These are phyloP conservation scores for Xylariaceae sp. DNA, from an alignment of 2,329 filamentous ascomycete species.

Conservation along the genomic window DNA sequence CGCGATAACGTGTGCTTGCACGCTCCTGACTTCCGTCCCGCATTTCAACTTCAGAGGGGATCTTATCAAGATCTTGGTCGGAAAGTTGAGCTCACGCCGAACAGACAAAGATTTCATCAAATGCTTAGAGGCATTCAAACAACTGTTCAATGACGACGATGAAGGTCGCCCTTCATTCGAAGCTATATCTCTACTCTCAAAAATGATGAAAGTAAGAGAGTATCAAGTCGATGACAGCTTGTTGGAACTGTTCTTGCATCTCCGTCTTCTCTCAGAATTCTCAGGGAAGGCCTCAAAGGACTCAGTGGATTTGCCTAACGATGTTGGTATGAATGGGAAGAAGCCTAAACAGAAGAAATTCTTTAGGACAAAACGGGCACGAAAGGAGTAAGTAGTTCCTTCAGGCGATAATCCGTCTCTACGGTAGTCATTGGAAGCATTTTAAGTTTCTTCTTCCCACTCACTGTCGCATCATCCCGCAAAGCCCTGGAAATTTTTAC, in stretches of 20 bases:
- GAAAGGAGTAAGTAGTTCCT: constrained; percentile 59
- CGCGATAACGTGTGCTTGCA: constrained; percentile 85
- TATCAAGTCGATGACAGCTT: constrained; percentile 85
- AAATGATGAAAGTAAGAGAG: constrained; percentile 92
- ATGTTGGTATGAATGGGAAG: constrained; percentile 50
- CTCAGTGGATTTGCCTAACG: constrained; percentile 66
- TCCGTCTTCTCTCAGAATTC: constrained; percentile 88
- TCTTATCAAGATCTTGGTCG: constrained; percentile 83
- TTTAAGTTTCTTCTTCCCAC: not conserved
- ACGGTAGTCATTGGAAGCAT: not conserved
- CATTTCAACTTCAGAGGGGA: constrained; percentile 98
- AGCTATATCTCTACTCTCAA: constrained; percentile 80
- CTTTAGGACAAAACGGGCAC: constrained; percentile 86
- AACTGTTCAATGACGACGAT: constrained; percentile 83
- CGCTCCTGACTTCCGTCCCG: constrained; percentile 78
- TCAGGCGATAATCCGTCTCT: not conserved
- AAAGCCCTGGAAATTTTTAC: not conserved
- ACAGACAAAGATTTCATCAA: constrained; percentile 78
- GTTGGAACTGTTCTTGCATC: constrained; percentile 87
- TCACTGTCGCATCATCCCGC: not conserved
- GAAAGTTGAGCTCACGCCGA: constrained; percentile 76
- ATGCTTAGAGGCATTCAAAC: constrained; percentile 79
- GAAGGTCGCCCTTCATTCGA: constrained; percentile 89
- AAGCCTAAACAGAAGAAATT: constrained; percentile 77
- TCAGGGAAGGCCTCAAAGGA: constrained; percentile 82